A percentile compares a stretch with the other conserved stretches of the same genome.
Conservation (phyloP, 306 rosid genomes). For the Cicer arietinum region DNA sequence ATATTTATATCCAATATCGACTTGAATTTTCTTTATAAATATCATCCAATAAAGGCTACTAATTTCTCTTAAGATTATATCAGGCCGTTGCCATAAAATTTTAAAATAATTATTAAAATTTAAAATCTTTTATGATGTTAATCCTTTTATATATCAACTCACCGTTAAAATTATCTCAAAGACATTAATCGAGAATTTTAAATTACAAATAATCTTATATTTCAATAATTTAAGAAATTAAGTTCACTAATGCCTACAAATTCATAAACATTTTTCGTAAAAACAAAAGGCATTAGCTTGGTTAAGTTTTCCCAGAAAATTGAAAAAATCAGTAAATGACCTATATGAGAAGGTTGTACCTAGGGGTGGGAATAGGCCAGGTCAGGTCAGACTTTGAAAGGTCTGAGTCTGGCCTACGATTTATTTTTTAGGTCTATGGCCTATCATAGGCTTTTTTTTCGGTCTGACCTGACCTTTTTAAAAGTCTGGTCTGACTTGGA, state of each 20-base stretch:
- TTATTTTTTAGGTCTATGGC: too few species aligned
- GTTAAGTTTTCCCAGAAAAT: not conserved
- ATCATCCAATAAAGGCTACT: not conserved
- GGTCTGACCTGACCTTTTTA: too few species aligned
- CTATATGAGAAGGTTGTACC: too few species aligned
- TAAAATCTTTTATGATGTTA: not conserved
- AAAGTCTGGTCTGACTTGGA: too few species aligned
- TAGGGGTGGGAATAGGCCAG: too few species aligned
- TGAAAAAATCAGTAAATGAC: not conserved
- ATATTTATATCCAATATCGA: not conserved
- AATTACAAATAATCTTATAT: too few species aligned
- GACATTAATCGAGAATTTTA: not conserved
- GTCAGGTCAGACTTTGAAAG: too few species aligned
- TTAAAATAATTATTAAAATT: not conserved
- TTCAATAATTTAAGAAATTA: too few species aligned
- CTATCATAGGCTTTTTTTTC: too few species aligned
- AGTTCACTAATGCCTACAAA: not conserved
- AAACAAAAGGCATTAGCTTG: not conserved
- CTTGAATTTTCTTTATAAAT: not conserved
- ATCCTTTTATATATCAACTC: not conserved
- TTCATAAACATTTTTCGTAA: not conserved
- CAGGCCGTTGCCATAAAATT: not conserved
- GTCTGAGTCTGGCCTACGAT: too few species aligned
- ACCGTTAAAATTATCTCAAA: not conserved
- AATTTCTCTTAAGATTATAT: not conserved